Evolutionary conservation across 768 basidiomycete species (phyloP), one percentile per base, ranked within the genome.

Genomic region (Tricholoma sp.): DNA sequence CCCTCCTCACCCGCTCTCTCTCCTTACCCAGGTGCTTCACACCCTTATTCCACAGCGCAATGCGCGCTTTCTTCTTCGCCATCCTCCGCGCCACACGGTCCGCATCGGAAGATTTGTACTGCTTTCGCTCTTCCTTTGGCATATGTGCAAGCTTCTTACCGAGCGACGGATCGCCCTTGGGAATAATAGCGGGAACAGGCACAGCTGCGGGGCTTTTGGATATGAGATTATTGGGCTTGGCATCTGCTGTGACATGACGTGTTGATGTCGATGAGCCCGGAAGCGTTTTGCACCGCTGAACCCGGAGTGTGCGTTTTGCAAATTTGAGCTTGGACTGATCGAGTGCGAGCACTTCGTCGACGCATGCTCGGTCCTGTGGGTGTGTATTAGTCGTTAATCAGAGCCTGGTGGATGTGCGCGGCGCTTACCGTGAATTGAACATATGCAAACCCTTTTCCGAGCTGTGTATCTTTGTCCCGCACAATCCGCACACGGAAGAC

Each of bases 391-490:
- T 27, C 24, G 24, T 50, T 2, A 49, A 27, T 55, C 27, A 51
- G 16, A 47, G 24, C 49, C 2, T 16, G 41, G 22, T n/a, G 21
- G 18, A 32, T 0, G 18, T 21, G 46, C 35, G 27, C 18, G 50
- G 21, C 21, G 77, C 88, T 59, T 69, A 96, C 96, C 56, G 76
- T 69, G 60, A 98, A 91, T 63, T 93, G 86, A 18, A 98, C 85
- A 66, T 98, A 97, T 9, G 89, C 93, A 69, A 98, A 95, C 4
- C 95, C 95, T 72, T 96, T 97, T 11, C 95, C 96, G 12, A 98
- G 81, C 63, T 94, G 93, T 1, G 93, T 97, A 57, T 90, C 92
- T 63, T 84, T 85, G 69, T 98, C 96, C 49, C 91, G 81, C 52
- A 97, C 80, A 63, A 97, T 84, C 43, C 96, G 82, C n/a, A 97